Percentiles rank a stretch among this genome's conserved stretches.
Evolutionary conservation across 768 basidiomycete genomes (phyloP).

Genomic region (Pisolithus marmoratus): DNA sequence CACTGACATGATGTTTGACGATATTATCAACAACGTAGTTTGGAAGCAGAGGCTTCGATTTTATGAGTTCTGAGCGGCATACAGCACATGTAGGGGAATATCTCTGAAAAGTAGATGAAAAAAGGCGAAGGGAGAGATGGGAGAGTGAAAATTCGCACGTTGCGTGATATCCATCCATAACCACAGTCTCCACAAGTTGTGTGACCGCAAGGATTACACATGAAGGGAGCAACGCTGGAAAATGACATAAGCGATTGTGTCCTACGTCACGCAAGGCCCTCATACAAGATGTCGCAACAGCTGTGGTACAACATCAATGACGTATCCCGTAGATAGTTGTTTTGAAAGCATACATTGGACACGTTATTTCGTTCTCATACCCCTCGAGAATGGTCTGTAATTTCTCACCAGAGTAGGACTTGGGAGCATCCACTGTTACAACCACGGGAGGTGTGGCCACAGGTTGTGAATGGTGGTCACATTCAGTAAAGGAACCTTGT

Average conservation of each 20-base stretch:
- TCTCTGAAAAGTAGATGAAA: conserved; percentile 23
- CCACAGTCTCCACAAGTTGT: conserved; percentile 66
- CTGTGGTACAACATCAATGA: conserved; percentile 29
- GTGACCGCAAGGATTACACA: conserved; percentile 71
- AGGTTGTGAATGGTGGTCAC: background rate
- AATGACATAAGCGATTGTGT: conserved; percentile 2
- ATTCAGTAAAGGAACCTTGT: conserved; percentile 1
- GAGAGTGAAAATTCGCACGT: conserved; percentile 32
- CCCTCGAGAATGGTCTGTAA: conserved; percentile 32
- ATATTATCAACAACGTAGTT: conserved; percentile 58
- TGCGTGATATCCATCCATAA: conserved; percentile 51
- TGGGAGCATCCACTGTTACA: conserved; percentile 6
- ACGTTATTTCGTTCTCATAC: conserved; percentile 63
- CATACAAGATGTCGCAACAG: conserved; percentile 69
- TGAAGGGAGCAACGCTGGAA: conserved; percentile 54
- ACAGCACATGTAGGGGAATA: conserved; percentile 48
- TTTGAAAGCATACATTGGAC: conserved; percentile 58
- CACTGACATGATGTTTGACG: conserved; percentile 53
- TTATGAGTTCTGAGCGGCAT: conserved; percentile 47
- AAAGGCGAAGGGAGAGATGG: background rate
- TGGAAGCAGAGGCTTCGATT: conserved; percentile 46
- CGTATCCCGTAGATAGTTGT: background rate
- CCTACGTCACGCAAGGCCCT: conserved; percentile 2
- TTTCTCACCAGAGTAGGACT: conserved; percentile 21
- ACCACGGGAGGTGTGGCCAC: too few relatives aligned